Conservation (phyloP, 352 stramenopile species). For the Phytophthora multivora region DNA sequence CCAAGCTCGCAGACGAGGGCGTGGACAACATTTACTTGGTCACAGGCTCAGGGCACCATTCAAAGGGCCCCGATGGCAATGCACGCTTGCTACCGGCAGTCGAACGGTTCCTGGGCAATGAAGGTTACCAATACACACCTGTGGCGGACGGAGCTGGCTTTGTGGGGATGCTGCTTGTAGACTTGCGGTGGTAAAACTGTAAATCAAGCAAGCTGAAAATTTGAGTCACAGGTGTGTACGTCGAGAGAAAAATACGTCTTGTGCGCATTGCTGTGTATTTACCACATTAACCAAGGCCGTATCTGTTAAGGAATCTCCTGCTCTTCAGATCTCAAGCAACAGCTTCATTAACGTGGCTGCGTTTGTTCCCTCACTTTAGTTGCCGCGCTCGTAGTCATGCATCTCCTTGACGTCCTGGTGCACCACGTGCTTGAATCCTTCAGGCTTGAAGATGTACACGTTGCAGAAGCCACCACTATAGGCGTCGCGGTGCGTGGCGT, state of each 20-base stretch:
- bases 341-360: neutral
- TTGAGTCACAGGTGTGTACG: conserved; percentile 21
- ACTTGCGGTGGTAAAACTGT: conserved; percentile 69
- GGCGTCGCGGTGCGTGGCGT: conserved; percentile 99
- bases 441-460: conserved; percentile 98
- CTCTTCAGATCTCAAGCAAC: conserved; percentile 3
- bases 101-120: conserved; percentile 73
- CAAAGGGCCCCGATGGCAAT: conserved; percentile 67
- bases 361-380: conserved; percentile 34
- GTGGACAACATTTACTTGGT: conserved; percentile 81
- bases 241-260: neutral
- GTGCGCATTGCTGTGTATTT: conserved; percentile 10
- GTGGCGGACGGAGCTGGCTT: conserved; percentile 76
- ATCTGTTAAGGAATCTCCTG: too few relatives aligned
- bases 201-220: conserved; percentile 32
- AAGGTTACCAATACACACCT: conserved; percentile 78
- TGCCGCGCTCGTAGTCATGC: conserved; percentile 89
- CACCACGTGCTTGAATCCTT: conserved; percentile 97
- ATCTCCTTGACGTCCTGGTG: conserved; percentile 98
- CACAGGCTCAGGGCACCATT: conserved; percentile 85
- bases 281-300: neutral
- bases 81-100: conserved; percentile 75
- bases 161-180: conserved; percentile 86
- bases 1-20: conserved; percentile 69
- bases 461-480: conserved; percentile 97